Base-by-base conservation (phyloP, 2,329 filamentous ascomycete species). In the Cladobotryum protrusum region DNA sequence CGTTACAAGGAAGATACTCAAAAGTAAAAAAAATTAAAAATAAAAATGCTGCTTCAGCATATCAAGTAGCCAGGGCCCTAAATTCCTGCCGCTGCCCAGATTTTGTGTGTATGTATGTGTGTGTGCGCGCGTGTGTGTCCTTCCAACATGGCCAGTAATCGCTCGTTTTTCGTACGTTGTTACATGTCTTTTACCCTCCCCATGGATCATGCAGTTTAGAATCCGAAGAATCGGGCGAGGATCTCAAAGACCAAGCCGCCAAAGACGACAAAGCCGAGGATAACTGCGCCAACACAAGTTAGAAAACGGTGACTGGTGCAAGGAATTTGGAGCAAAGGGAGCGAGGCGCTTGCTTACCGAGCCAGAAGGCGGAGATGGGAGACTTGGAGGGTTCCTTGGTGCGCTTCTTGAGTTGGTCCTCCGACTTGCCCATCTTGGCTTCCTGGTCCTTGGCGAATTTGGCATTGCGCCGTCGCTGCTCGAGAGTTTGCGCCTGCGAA, bases 401-500 rank as follows among this genome's bases (percentile, higher is more conserved):
- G 54, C 72, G 71, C 72, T 82, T 81, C 76, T 84, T 84, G 59
- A 84, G 66, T 55, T 82, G 77, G 19, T 72, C 72, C 51, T 82
- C 77, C n/a, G 82, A 77, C 73, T 88, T 89, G 70, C 88, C 88
- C 68, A 86, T 86, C 65, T 84, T 86, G 53, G 76, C 73, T 65
- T 86, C 82, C 66, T 92, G 83, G 48, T 80, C 77, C 66, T 85
- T 85, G 58, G 78, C 83, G 71, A 89, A 95, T 70, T 86, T 86
- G 63, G 81, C 81, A 74, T 93, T 93, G 56, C 85, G 83, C 63
- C 82, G 82, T 67, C 88, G 85, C 75, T 93, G 89, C 69, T 89
- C 81, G 59, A 85, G 87, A 59, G 88, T 93, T 84, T 92, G 87
- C 60, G 83, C 86, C 87, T 90, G 45, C 32, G 17, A 20, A 20